Evolutionary conservation across 1,284 basidiomycete species (phyloP), one percentile per base, ranked within the genome.

Genomic region (Polyporus tsugae): DNA sequence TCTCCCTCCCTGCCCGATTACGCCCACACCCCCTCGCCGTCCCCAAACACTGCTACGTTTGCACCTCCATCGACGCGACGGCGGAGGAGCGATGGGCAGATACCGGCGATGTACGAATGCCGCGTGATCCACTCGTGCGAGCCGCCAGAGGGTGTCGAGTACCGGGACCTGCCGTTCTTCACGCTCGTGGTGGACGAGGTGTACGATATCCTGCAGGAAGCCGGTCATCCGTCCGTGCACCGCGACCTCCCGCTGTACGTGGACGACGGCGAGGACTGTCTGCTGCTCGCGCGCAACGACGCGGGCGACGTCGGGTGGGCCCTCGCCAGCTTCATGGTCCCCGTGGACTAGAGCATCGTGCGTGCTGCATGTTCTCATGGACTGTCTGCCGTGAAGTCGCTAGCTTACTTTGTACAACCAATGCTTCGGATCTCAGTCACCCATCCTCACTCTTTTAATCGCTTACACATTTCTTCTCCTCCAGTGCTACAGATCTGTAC

Each of bases 261-360:
- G 39, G 92, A 93, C 73, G 91, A 93, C 62, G 91, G 92, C 10
- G 92, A 92, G 72, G 93, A 94, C 73, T 93, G 91, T 79, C 79
- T 95, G 71, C 80, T 94, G 64, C 83, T 94, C 41, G 85, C 83
- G 63, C 77, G 90, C 61, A 86, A 89, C 76, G 78, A 78, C 46
- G 65, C 74, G 6, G 85, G 87, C 9, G 81, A 85, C 7, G 83
- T 93, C n/a, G 92, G 92, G 0, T 94, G 93, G 91, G 89, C 89
- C 0, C 78, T 94, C 68, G 92, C 93, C 39, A 94, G 92, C 78
- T 94, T 93, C 78, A 79, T 94, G 75, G 82, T 90, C 39, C 92
- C 92, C 15, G 75, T 88, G 70, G 83, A 82, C 69, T 81, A 75
- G 58, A 22, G 38, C 38, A 58, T 38, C n/a, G 33, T n/a, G 44